Base-by-base conservation (phyloP, 345 rosid genomes). In the Fremontodendron californicum region DNA sequence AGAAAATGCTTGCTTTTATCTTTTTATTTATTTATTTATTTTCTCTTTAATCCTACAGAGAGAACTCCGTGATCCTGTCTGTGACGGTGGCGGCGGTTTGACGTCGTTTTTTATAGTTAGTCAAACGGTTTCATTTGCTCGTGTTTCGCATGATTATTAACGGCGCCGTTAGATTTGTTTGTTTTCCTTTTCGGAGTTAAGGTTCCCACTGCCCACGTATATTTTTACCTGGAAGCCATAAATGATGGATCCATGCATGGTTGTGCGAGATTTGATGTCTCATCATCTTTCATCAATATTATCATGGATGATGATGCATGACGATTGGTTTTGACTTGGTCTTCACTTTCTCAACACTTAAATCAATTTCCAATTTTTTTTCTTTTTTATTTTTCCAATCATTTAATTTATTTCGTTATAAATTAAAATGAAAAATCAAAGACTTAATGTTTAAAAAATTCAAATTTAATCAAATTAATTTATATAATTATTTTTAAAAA, bases 41-140 rank as follows among this genome's bases (percentile, higher is more conserved):
- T n/a, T 3, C 35, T 3, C 35, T 33, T 33, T 33, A 1, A 51
- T 55, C n/a, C 2, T 52, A 9, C 75, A 75, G 65, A 2, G 65
- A n/a, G 3, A 72, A 73, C 78, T 55, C 83, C 83, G 83, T 71
- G 71, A 54, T 58, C 43, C 46, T 71, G 83, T 78, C 81, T 75
- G 68, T 60, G 78, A 75, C 77, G 75, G 79, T 71, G 79, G 81
- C 81, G 81, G 68, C 76, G 52, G 2, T 11, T 62, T 71, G 45
- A 62, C 75, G 67, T 67, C 80, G 80, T 13, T 31, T 19, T 5
- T 23, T 23, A 16, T 2, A 33, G 10, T 31, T 62, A 11, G 27
- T 11, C 5, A 39, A 62, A 31, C 40, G 5, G 40, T 15, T 62
- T 33, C 19, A 40, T 16, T 61, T 27, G 5, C 65, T 61, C 65